Evolutionary conservation across 1,284 basidiomycete genomes (phyloP), one percentile per base, ranked within the genome.

Genomic region (Gymnopus androsaceus): DNA sequence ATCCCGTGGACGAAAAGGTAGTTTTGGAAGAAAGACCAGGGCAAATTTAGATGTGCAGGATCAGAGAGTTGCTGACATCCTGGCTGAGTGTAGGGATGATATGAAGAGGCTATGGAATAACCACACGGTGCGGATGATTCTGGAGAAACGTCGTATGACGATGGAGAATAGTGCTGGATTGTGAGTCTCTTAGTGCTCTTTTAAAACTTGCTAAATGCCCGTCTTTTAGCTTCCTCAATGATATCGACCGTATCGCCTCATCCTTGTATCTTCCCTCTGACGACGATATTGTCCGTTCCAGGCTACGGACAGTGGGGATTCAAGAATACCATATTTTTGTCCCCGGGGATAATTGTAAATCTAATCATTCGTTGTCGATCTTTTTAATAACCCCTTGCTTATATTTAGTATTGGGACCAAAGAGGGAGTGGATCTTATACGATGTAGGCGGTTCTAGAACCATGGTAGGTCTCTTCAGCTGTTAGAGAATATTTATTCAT

Each of bases 201-300:
- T 42, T 23, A 28, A 36, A 21, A 6, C 8, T 31, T 15, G 9
- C 15, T 51, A n/a, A n/a, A n/a, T n/a, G n/a, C n/a, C n/a, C n/a
- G 27, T 25, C n/a, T 17, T 46, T 3, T 33, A 60, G 59, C 44
- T 61, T 58, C 41, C 51, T 74, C 23, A 61, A 68, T 50, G 74
- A 77, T 49, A 59, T 94, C 42, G 79, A 84, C 44, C 82, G 92
- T 37, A 89, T 95, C 69, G 79, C 88, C 1, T 71, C 80, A 14
- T 76, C 79, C 15, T 75, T 78, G 61, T 95, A 92, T 68, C 74
- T 90, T 62, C 93, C 93, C 0, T 85, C 85, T 0, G 93, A 95
- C 64, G 88, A 93, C 66, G 93, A 95, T 65, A 90, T 95, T 59
- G 77, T 95, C 6, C 83, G 92, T 28, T 90, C 90, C 3, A 85